Percentiles rank a stretch among this genome's conserved stretches.
Evolutionary conservation across 345 rosid species (phyloP).

Genomic region (Brassica incana): DNA sequence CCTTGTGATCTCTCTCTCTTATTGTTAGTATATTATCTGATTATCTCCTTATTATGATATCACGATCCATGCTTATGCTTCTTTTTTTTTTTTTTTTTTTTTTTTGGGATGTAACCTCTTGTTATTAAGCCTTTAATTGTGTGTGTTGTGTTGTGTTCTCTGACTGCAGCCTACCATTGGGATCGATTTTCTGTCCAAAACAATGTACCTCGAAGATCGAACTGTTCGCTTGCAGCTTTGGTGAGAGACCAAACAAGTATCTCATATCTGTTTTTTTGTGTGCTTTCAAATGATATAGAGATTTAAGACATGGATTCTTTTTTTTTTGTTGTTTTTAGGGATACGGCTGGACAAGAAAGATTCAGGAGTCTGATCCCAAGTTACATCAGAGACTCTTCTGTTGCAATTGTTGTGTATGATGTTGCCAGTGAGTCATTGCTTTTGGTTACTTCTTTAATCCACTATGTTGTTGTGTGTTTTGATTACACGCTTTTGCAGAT

Average conservation of each 20-base stretch:
- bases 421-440: constrained; percentile 65
- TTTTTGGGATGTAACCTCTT: neutral
- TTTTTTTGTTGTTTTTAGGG: constrained; percentile 47
- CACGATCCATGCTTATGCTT: constrained; percentile 2
- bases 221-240: constrained; percentile 93
- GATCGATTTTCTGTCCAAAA: constrained; percentile 87
- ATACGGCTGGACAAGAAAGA: constrained; percentile 97
- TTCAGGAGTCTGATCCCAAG: constrained; percentile 95
- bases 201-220: constrained; percentile 94
- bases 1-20: neutral
- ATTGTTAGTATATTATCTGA: neutral
- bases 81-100: neutral
- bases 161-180: constrained; percentile 80
- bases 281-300: neutral
- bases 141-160: neutral
- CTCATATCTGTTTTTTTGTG: too few species aligned
- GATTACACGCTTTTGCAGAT: constrained; percentile 41
- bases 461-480: neutral
- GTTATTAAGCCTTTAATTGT: neutral
- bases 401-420: constrained; percentile 87
- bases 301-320: neutral
- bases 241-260: constrained; percentile 35
- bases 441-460: neutral
- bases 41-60: neutral
- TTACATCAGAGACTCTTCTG: constrained; percentile 95